Percentiles rank a stretch among this genome's conserved stretches.
phyloP scores from a whole-genome alignment of 1,139 yeast species.

The Sugiyamaella neomexicana region DNA sequence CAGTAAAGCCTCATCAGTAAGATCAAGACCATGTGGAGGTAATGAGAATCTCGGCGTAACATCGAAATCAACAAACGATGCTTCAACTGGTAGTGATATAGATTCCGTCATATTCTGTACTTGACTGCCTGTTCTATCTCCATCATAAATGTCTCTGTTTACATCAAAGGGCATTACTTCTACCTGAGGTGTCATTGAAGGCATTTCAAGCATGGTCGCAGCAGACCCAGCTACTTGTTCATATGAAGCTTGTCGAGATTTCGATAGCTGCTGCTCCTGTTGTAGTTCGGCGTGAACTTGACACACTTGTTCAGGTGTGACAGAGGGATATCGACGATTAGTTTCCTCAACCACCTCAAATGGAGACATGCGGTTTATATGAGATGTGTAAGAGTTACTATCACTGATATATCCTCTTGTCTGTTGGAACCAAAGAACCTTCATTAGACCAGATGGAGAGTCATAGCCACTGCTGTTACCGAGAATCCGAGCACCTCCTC shows the following conservation, averaged over 20 bases:
- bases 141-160: neutral
- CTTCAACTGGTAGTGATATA: conserved; percentile 3
- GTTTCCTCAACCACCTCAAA: conserved; percentile 11
- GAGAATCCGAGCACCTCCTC: neutral
- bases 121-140: neutral
- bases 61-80: conserved; percentile 38
- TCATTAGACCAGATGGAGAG: conserved; percentile 5
- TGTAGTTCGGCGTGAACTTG: neutral
- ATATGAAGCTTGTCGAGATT: too few species aligned
- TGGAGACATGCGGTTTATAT: conserved; percentile 11
- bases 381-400: conserved; percentile 13
- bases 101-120: neutral
- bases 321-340: neutral
- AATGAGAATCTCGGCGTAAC: conserved; percentile 36
- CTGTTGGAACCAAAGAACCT: conserved; percentile 10
- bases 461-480: conserved; percentile 1
- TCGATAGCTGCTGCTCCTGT: too few species aligned
- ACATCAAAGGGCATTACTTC: conserved; percentile 6
- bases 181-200: neutral
- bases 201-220: neutral
- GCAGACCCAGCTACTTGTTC: neutral
- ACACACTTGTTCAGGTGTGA: too few species aligned
- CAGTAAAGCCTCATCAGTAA: conserved; percentile 32
- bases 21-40: conserved; percentile 33
- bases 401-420: conserved; percentile 2